A percentile compares a stretch with the other conserved stretches of the same genome.
Conservation (phyloP, 257 asterid genomes). For the Coffea eugenioides region DNA sequence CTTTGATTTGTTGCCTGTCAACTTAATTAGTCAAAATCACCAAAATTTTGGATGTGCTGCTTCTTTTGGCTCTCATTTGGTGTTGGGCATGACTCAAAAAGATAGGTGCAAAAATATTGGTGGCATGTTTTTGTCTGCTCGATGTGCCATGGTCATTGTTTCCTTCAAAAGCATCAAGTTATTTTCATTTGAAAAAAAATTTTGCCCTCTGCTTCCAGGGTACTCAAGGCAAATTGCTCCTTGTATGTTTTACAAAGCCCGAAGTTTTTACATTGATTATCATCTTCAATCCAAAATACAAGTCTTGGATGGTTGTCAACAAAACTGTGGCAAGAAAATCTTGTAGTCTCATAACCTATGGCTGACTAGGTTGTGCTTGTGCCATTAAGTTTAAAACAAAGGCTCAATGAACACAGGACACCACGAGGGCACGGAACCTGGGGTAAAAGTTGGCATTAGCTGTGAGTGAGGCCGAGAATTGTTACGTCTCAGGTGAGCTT, state of each 20-base stretch:
- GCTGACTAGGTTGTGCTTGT: background rate
- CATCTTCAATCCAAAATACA: background rate
- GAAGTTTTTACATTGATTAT: background rate
- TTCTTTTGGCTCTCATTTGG: background rate
- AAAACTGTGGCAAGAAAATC: background rate
- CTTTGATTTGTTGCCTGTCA: background rate
- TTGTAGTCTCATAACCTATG: background rate
- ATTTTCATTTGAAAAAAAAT: background rate
- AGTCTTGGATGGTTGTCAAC: background rate
- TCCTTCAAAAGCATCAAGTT: background rate
- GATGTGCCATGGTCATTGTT: background rate
- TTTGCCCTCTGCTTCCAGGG: background rate
- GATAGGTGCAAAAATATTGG: background rate
- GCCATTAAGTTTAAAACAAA: background rate
- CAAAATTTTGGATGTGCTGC: background rate
- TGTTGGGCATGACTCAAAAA: background rate
- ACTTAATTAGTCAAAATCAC: background rate
- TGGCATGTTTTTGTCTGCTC: background rate
- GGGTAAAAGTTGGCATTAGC: background rate
- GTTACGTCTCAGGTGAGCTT: background rate
- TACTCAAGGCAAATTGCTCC: background rate
- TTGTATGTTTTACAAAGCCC: background rate
- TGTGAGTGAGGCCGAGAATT: background rate
- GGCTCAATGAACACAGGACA: background rate
- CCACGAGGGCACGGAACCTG: background rate